Conservation (phyloP, 148 eudicot genomes). For the Gaultheria prostrata region DNA sequence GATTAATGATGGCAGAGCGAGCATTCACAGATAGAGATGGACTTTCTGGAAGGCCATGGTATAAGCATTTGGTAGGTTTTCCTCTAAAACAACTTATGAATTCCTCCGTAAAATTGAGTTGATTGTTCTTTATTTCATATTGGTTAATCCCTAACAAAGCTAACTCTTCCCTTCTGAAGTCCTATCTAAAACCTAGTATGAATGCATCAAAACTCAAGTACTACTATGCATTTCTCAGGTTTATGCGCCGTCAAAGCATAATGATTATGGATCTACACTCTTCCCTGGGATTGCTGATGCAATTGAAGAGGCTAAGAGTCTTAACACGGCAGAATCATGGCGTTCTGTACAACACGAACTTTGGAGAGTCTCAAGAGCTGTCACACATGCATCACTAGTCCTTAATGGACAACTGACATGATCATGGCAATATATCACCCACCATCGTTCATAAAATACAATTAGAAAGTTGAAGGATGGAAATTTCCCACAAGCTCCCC, state of each 20-base stretch:
- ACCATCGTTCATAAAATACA: neutral
- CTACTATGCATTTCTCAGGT: constrained; percentile 33
- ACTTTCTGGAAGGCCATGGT: constrained; percentile 57
- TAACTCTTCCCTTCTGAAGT: neutral
- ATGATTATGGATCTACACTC: constrained; percentile 53
- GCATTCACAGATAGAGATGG: constrained; percentile 57
- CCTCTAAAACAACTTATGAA: neutral
- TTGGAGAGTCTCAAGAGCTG: constrained; percentile 54
- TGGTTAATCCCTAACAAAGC: neutral
- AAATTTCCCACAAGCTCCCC: neutral
- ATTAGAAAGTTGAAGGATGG: neutral
- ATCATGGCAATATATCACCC: constrained; percentile 5
- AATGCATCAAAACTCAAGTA: neutral
- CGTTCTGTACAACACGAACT: constrained; percentile 46
- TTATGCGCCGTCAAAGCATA: constrained; percentile 54
- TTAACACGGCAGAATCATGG: constrained; percentile 39
- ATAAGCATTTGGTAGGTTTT: constrained; percentile 53
- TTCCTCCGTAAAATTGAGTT: neutral
- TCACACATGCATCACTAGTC: constrained; percentile 51
- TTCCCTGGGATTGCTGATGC: constrained; percentile 62
- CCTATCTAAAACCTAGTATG: neutral
- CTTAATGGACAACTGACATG: constrained; percentile 47
- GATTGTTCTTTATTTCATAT: neutral
- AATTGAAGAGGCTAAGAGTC: constrained; percentile 37
- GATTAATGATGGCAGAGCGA: constrained; percentile 63